Base-by-base conservation (phyloP, 371 early-diverging fungal species). In the Mucor racemosus region DNA sequence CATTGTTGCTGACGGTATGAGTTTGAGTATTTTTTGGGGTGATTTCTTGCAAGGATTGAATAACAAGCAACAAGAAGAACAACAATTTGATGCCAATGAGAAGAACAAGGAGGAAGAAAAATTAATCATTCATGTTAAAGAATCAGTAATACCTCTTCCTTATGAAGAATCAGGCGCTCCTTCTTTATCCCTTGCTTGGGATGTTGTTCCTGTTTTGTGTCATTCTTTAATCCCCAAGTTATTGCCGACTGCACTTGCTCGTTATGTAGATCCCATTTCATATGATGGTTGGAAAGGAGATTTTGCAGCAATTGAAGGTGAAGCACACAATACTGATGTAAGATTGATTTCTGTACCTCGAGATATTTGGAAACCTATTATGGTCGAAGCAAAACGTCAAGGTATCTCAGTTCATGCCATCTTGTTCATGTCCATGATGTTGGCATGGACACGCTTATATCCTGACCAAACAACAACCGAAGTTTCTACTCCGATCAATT, bases 1-100 rank as follows among this genome's bases (percentile, higher is more conserved):
- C 40, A 59, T 69, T 9, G 71, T 79, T 38, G 63, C 44, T 7
- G 80, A 82, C 38, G 83, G 83, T n/a, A 73, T 67, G 60, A 78
- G 77, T 60, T 50, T 77, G 15, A 40, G 58, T 0, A 58, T 68
- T 0, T 76, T 82, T 54, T 77, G 74, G 76, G 48, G 60, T 31
- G 72, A 62, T 7, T 53, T 82, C 13, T 54, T 79, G n/a, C 39
- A 61, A 1, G 48, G 60, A 21, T 35, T 81, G 17, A 34, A 34
- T 33, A 15, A 9, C 38, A 13, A 46, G 5, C 39, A 21, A 26
- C 26, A 26, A 26, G 26, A 26, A 26, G 1, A 26, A 26, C 26
- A 26, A 26, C 26, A 58, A 61, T 13, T 38, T 21, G n/a, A 42
- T 21, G 13, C 11, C 21, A 21, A 17, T 50, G 34, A 3, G 26